These are phyloP conservation scores for Sugiyamaella mastotermitis DNA, from an alignment of 805 yeast species.

Conservation along the genomic window DNA sequence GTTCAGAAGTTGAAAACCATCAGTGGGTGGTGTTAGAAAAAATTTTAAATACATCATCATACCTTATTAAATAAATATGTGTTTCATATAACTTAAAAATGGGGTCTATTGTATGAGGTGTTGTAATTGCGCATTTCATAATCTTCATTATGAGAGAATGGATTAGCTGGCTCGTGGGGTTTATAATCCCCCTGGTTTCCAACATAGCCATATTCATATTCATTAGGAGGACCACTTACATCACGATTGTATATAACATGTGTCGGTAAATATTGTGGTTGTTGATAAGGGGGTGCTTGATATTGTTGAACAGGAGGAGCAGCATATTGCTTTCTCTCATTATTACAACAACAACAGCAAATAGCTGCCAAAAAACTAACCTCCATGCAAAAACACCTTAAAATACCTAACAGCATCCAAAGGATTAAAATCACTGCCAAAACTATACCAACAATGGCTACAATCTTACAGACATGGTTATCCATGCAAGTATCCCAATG, in stretches of 20 bases:
- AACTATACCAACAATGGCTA: constrained; percentile 66
- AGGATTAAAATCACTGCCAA: constrained; percentile 47
- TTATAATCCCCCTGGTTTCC: constrained; percentile 16
- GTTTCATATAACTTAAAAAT: too few relatives aligned
- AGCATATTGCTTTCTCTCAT: background rate
- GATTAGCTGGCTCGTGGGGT: constrained; percentile 7
- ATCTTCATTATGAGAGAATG: too few relatives aligned
- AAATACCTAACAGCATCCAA: constrained; percentile 51
- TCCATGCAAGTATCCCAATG: constrained; percentile 78
- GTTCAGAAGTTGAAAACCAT: too few relatives aligned
- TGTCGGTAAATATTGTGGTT: constrained; percentile 5
- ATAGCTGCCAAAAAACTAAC: constrained; percentile 45
- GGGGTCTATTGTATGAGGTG: too few relatives aligned
- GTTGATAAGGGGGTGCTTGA: background rate
- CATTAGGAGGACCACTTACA: background rate
- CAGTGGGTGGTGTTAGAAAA: too few relatives aligned
- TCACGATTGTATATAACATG: constrained; percentile 1
- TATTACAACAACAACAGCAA: constrained; percentile 46
- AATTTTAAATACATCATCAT: too few relatives aligned
- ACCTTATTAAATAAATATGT: too few relatives aligned
- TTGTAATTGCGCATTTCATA: too few relatives aligned
- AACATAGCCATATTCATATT: constrained; percentile 15
- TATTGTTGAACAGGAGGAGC: background rate
- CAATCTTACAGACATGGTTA: constrained; percentile 65
- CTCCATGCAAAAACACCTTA: constrained; percentile 55